Base-by-base conservation (phyloP, 2,329 filamentous ascomycete species). In the Fusarium incarnatum region DNA sequence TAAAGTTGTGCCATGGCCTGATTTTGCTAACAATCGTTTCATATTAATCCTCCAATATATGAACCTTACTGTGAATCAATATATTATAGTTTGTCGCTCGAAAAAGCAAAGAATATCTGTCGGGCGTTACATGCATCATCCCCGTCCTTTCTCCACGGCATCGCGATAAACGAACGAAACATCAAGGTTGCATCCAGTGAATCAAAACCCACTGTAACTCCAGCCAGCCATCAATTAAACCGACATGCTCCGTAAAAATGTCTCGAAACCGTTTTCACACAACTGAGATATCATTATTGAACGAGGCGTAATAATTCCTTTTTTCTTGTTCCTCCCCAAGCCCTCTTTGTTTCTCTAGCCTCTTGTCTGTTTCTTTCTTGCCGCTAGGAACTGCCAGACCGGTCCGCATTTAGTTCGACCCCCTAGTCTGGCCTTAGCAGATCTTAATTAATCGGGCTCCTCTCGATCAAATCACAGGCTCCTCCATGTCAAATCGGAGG, bases 111-210 rank as follows among this genome's bases (percentile, higher is more conserved):
- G 1, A 18, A 27, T 25, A 37, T 25, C 3, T 20, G 32, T 23
- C 45, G 20, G 30, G 34, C 27, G 28, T 1, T 34, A 27, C 61
- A 66, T 34, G 62, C 62, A 40, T 25, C 13, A 42, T 54, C 62
- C 53, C 42, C 40, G 52, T 49, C 25, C 16, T 10, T 54, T 54
- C 61, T 56, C 63, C 63, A 54, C 61, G 40, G 20, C 5, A 42
- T 22, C 25, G 22, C 63, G 63, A 66, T 66, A 55, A 66, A 61
- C 63, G 63, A 66, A 50, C 32, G 56, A 66, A 50, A 55, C 15
- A 30, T 15, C 27, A 27, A 30, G 8, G 48, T 12, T 25, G 20
- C 32, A 63, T 48, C 40, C 28, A 28, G 28, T 48, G 16, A 20
- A 28, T 23, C 20, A 23, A 28, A 23, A 27, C 12, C 23, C 45